phyloP scores from a whole-genome alignment of 768 basidiomycete genomes.

The Tricholoma sp. region DNA sequence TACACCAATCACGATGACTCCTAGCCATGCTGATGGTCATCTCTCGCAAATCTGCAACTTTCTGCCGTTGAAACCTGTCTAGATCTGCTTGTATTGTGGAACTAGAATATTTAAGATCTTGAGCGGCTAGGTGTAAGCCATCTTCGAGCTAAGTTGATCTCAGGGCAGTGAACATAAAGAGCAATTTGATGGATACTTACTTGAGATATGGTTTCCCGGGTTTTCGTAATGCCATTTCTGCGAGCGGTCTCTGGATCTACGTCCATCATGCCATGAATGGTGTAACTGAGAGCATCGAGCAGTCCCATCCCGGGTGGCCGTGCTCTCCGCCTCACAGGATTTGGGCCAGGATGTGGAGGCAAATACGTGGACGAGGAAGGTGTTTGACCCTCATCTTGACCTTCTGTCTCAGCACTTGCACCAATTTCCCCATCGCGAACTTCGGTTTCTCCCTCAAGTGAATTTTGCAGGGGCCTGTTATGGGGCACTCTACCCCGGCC shows the following conservation, averaged over 20 bases:
- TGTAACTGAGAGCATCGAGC: constrained; percentile 88
- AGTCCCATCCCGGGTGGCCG: constrained; percentile 79
- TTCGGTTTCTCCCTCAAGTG: constrained; percentile 20
- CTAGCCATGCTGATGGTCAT: constrained; percentile 89
- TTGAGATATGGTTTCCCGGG: constrained; percentile 91
- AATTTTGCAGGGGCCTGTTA: constrained; percentile 18
- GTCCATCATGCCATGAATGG: constrained; percentile 97
- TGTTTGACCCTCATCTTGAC: constrained; percentile 30
- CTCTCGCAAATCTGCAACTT: constrained; percentile 92
- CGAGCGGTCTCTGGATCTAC: constrained; percentile 96
- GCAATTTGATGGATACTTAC: constrained; percentile 35
- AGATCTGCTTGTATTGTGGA: constrained; percentile 96
- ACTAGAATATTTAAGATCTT: constrained; percentile 94
- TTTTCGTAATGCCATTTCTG: constrained; percentile 90
- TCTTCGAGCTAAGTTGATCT: constrained; percentile 74
- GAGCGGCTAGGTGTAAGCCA: constrained; percentile 85
- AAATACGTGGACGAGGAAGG: constrained; percentile 46
- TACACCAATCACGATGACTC: constrained; percentile 94
- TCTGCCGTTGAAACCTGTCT: constrained; percentile 97
- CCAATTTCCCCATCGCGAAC: constrained; percentile 10
- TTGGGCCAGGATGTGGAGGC: constrained; percentile 79
- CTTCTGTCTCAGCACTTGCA: constrained; percentile 19
- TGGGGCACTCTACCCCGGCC: constrained; percentile 43
- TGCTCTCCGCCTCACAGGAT: constrained; percentile 49
- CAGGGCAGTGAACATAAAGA: not conserved